These are phyloP conservation scores for Cystobasidium ongulense DNA, from an alignment of 768 basidiomycete species.

Conservation along the genomic window DNA sequence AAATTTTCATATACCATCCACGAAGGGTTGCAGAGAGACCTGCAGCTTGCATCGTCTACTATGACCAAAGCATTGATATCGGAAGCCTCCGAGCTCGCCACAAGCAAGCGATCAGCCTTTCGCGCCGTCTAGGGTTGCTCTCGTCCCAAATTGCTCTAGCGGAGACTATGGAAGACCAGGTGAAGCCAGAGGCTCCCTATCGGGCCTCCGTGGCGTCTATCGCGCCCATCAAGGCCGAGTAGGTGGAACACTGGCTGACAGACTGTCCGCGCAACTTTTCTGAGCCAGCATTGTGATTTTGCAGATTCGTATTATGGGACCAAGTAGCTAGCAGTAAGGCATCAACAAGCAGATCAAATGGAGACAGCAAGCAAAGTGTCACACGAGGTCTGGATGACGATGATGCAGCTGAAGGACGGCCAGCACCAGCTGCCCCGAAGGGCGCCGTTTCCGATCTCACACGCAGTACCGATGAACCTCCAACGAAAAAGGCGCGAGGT, in stretches of 20 bases:
- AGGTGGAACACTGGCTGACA: background rate
- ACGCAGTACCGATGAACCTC: conserved; percentile 14
- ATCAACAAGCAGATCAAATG: background rate
- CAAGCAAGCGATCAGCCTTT: too few species aligned
- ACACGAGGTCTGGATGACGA: conserved; percentile 11
- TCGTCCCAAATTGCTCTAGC: too few species aligned
- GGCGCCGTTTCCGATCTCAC: background rate
- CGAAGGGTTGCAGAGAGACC: too few species aligned
- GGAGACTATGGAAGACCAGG: background rate
- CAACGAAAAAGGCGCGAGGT: background rate
- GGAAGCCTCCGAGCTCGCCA: too few species aligned
- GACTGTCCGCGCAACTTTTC: background rate
- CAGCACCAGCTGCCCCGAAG: background rate
- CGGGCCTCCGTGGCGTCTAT: background rate
- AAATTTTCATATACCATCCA: too few species aligned
- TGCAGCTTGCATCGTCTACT: too few species aligned
- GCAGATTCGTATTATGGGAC: conserved; percentile 20
- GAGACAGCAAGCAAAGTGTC: background rate
- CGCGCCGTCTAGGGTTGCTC: too few species aligned
- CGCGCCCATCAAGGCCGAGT: conserved; percentile 29
- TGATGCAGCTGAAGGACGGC: conserved; percentile 28
- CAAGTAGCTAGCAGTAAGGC: conserved; percentile 5
- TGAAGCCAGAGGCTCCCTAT: conserved; percentile 2
- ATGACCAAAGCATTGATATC: too few species aligned
- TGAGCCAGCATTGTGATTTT: background rate